phyloP scores from a whole-genome alignment of 495 filamentous ascomycete species.

The Daldinia vernicosa region DNA sequence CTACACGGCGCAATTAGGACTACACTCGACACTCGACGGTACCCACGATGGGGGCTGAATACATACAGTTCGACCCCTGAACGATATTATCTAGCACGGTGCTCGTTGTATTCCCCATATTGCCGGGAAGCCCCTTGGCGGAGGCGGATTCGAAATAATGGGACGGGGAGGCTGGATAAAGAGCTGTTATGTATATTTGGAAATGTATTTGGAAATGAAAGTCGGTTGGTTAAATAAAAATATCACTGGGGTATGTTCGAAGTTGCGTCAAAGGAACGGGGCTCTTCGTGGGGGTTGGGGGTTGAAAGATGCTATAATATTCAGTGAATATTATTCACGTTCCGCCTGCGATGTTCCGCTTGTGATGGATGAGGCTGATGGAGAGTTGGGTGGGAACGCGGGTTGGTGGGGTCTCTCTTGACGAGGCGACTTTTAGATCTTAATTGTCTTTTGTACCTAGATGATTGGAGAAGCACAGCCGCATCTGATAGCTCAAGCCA shows the following conservation, averaged over 20 bases:
- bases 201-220: background rate
- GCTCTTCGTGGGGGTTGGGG: background rate
- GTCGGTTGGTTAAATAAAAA: background rate
- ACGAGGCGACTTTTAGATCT: constrained; percentile 9
- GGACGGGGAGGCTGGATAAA: background rate
- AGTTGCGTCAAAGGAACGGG: background rate
- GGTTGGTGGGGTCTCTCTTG: constrained; percentile 32
- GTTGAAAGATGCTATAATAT: constrained; percentile 21
- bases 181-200: background rate
- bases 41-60: background rate
- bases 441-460: background rate
- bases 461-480: constrained; percentile 9
- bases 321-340: constrained; percentile 12
- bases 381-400: constrained; percentile 36
- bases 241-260: background rate
- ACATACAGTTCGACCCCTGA: constrained; percentile 89
- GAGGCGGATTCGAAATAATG: constrained; percentile 20
- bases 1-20: constrained; percentile 56
- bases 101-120: constrained; percentile 84
- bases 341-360: background rate
- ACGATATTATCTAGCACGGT: constrained; percentile 94
- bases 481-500: constrained; percentile 1
- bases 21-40: background rate
- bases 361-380: constrained; percentile 34
- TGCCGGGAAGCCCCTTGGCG: constrained; percentile 44